A percentile compares a stretch with the other conserved stretches of the same genome.
phyloP scores from a whole-genome alignment of 768 basidiomycete genomes.

The Lentinula raphanica region DNA sequence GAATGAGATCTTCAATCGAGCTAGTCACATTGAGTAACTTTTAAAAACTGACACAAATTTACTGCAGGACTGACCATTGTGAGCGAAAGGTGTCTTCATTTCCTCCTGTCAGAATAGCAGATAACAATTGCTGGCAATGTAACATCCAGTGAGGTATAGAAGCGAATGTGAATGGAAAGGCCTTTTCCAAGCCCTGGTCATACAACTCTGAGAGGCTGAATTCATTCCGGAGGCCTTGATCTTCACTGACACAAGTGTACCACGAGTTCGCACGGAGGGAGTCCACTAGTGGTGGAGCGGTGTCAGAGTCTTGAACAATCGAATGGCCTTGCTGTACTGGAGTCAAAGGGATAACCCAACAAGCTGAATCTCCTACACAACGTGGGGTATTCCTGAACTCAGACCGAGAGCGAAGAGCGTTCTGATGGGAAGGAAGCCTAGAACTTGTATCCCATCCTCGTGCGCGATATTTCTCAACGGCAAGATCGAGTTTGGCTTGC shows the following conservation, averaged over 20 bases:
- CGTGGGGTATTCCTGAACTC: slow-evolving; percentile 19
- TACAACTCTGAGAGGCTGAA: background rate
- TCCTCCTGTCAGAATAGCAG: background rate
- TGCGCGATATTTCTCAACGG: slow-evolving; percentile 26
- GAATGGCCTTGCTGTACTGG: slow-evolving; percentile 1
- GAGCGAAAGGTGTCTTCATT: background rate
- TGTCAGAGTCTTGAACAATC: background rate
- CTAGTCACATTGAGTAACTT: background rate
- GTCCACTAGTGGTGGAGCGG: background rate
- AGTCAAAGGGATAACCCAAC: slow-evolving; percentile 25
- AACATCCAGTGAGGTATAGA: background rate
- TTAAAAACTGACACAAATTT: too few species aligned
- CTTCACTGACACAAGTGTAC: background rate
- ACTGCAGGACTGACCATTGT: background rate
- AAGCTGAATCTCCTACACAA: slow-evolving; percentile 25
- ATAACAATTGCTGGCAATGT: too few species aligned
- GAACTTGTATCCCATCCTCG: slow-evolving; percentile 32
- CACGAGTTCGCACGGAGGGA: slow-evolving; percentile 3
- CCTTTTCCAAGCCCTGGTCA: too few species aligned
- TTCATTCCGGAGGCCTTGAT: background rate
- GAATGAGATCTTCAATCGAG: background rate
- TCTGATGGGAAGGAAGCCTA: background rate
- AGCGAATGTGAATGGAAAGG: background rate
- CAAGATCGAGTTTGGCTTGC: slow-evolving; percentile 4
- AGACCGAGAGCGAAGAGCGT: slow-evolving; percentile 4